Base-by-base conservation (phyloP, 306 rosid species). In the Ammopiptanthus mongolicus region DNA sequence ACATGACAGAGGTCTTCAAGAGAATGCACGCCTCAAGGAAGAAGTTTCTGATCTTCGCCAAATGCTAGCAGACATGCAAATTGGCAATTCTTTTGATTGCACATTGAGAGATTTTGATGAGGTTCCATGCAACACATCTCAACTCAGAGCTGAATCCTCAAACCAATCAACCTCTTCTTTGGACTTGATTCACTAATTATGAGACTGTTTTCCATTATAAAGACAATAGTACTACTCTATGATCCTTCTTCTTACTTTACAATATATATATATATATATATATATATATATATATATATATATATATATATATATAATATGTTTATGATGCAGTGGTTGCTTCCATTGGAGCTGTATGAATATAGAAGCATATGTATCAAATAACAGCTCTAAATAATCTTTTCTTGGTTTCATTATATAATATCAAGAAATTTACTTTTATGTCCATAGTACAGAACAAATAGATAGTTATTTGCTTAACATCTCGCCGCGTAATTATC, bases 1-100 rank as follows among this genome's bases (percentile, higher is more conserved):
- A 51, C 92, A 88, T 75, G 96, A 88, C 15, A 81, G 11, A 65
- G 86, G 69, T 70, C 37, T 87, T 62, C 85, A 81, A 69, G 98
- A 92, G 73, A 92, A 90, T 79, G 80, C 82, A 39, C 19, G 71
- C 9, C 94, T 92, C 78, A 87, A 82, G 21, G 96, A 85, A 74
- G 92, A 92, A 74, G 31, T 82, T 42, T 81, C 82, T 8, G 88
- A 87, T 66, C 96, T 92, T 65, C 91, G 94, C 31, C 85, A 77
- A 77, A 83, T 87, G 94, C 8, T 90, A 31, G 70, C 92, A 1
- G 75, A 80, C 50, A 48, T 88, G 72, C 85, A 86, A 69, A 84
- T 83, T 44, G 83, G 79, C 4, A 86, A 58, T 56, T 47, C 88
- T 64, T 83, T 80, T 61, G 56, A 68, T 65, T 61, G 81, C 58